These are phyloP conservation scores for Penicillium lagena DNA, from an alignment of 495 filamentous ascomycete genomes.

Conservation along the genomic window DNA sequence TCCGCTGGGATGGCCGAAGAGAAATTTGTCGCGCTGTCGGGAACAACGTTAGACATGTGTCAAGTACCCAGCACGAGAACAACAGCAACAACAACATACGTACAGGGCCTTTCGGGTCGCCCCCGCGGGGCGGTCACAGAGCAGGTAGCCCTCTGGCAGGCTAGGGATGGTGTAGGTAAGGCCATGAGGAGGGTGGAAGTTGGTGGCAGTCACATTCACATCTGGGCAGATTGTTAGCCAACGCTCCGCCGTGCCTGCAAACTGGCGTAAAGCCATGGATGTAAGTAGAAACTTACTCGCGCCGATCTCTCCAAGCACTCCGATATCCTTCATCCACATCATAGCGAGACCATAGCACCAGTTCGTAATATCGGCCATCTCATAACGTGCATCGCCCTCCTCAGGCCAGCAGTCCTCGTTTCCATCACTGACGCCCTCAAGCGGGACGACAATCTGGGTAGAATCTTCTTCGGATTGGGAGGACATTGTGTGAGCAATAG, in stretches of 20 bases:
- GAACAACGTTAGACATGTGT: neutral
- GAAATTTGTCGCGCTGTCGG: constrained; percentile 40
- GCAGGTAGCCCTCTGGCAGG: constrained; percentile 49
- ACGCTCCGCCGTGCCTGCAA: no score
- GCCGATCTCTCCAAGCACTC: constrained; percentile 16
- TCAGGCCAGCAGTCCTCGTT: constrained; percentile 24
- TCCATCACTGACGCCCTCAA: constrained; percentile 30
- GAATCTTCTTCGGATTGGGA: constrained; percentile 8
- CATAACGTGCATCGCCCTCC: constrained; percentile 8
- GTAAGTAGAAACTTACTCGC: constrained; percentile 14
- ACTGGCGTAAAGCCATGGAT: neutral
- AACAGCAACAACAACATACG: no score
- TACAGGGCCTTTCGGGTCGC: constrained; percentile 12
- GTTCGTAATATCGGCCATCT: constrained; percentile 12
- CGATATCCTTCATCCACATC: constrained; percentile 30
- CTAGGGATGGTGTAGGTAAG: constrained; percentile 43
- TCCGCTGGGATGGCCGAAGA: constrained; percentile 51
- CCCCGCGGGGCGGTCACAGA: constrained; percentile 37
- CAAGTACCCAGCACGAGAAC: neutral
- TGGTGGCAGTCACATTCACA: neutral
- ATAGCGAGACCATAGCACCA: constrained; percentile 29
- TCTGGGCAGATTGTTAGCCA: no score
- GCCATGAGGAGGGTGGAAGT: constrained; percentile 16
- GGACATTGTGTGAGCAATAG: no score
- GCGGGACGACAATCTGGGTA: constrained; percentile 22